These are phyloP conservation scores for Trichosporon faecale DNA, from an alignment of 1,284 basidiomycete genomes.

Conservation along the genomic window DNA sequence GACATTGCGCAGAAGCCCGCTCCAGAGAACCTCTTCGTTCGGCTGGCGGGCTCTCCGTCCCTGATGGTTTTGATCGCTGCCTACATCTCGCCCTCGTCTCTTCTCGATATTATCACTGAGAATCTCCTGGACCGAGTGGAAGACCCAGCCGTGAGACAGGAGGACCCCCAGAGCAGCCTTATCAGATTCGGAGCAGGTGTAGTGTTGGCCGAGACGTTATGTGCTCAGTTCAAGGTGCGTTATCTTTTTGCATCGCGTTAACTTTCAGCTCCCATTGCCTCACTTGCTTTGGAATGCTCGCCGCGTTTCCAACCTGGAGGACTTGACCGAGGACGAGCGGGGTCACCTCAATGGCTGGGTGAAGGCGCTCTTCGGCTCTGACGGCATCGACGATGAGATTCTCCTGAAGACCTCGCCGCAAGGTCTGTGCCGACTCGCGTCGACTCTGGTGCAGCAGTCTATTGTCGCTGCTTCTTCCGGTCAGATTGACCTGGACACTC, in stretches of 20 bases:
- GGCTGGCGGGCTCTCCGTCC: slow-evolving; percentile 32
- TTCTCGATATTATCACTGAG: slow-evolving; percentile 29
- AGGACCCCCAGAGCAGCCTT: slow-evolving; percentile 48
- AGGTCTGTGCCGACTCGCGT: slow-evolving; percentile 51
- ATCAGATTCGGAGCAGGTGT: slow-evolving; percentile 51
- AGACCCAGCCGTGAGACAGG: slow-evolving; percentile 31
- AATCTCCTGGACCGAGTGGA: slow-evolving; percentile 33
- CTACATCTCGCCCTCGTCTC: slow-evolving; percentile 24
- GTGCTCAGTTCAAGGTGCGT: slow-evolving; percentile 38
- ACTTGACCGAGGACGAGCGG: slow-evolving; percentile 42
- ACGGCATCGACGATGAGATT: slow-evolving; percentile 52
- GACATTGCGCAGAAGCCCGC: slow-evolving; percentile 27
- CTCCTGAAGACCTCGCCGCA: slow-evolving; percentile 52
- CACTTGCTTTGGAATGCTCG: slow-evolving; percentile 37
- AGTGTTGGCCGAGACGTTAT: slow-evolving; percentile 42
- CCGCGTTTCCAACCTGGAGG: slow-evolving; percentile 36
- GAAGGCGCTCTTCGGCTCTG: slow-evolving; percentile 49
- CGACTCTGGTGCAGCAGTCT: slow-evolving; percentile 56
- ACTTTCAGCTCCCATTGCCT: slow-evolving; percentile 32
- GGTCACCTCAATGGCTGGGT: slow-evolving; percentile 48
- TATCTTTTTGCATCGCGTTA: slow-evolving; percentile 9
- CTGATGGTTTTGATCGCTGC: slow-evolving; percentile 30
- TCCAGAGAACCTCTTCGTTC: slow-evolving; percentile 38
- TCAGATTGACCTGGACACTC: slow-evolving; percentile 55
- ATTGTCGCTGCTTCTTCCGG: slow-evolving; percentile 52